Base-by-base conservation (phyloP, 2,329 filamentous ascomycete species). In the Torrubiella hemipterigena region DNA sequence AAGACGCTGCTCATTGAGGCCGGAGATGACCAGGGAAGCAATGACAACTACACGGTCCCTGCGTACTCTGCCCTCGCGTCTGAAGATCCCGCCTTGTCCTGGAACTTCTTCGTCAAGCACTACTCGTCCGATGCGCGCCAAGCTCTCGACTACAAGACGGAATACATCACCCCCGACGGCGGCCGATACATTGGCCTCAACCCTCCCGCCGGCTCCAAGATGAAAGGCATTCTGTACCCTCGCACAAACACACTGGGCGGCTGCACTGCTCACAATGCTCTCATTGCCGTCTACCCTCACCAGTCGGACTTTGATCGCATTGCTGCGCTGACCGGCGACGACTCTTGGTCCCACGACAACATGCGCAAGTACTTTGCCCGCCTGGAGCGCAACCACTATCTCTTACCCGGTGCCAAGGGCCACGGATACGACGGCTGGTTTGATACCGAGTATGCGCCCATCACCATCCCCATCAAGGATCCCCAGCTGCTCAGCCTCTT, bases 31-130 rank as follows among this genome's bases (percentile, higher is more conserved):
- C 62, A 72, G 37, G 65, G 61, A 13, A 54, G 27, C 29, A 50
- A 51, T 21, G 49, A 56, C 36, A 63, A 69, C 43, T 64, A 70
- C 38, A 61, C 65, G 8, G 61, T 74, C 5, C 71, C 73, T 6
- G 63, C 68, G 3, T 62, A 69, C 42, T 62, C 65, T 15, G 61
- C 62, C 29, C 57, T 61, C 14, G 61, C 66, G 3, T 71, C 67
- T 9, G 68, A 77, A 42, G 67, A 76, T 37, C 57, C 58, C 16
- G 58, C 61, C 13, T 59, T 74, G 41, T 54, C 61, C 27, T 80
- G 74, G 74, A 67, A 75, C 48, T 78, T 70, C 51, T 79, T 68
- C 39, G 69, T 76, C n/a, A 62, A 63, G 27, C 73, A 78, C 48
- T 77, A 76, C 43, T 55, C 59, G 7, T 62, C 77, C 37, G 52